Base-by-base conservation (phyloP, 2,329 filamentous ascomycete genomes). In the Claviceps humidiphila region DNA sequence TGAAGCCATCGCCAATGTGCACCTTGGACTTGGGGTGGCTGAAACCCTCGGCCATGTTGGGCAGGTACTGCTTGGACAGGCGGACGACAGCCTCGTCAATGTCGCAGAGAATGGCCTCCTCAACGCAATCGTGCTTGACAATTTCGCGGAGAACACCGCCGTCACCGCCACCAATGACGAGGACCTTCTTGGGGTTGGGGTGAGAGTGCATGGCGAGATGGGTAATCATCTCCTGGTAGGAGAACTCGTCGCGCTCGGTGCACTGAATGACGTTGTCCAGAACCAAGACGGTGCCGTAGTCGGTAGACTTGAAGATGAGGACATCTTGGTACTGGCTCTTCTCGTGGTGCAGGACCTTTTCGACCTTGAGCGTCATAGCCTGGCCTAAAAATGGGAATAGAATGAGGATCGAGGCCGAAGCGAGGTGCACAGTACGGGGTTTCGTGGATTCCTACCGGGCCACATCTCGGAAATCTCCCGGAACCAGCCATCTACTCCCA, bases 191-290 rank as follows among this genome's bases (percentile, higher is more conserved):
- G 67, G 93, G 93, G 78, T 95, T 84, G 61, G 93, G 93, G 81
- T 98, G 93, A 51, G 91, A 89, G 81, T 95, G 93, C 85, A 98
- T 89, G 73, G 89, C 93, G 61, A 98, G 80, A 74, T 98, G 89
- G 62, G 91, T 90, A 73, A 98, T 98, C 93, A 98, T 98, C 81
- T 98, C 93, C 79, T 98, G 93, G 82, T 95, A 95, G 63, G 90
- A 89, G 79, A 97, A 98, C 77, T 98, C 93, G 68, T 98, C 89
- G 60, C 91, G 85, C 82, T 98, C 93, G 61, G 93, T 97, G 81
- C 84, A 89, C 75, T 98, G 93, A 71, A 98, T 95, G 69, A 96
- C 93, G 69, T 97, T 97, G 80, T 98, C 93, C 61, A 98, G 82
- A 58, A 98, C 91, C 54, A 98, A 80, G 56, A 97, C 91, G 66